Evolutionary conservation across 495 filamentous ascomycete genomes (phyloP).

Genomic region (Lophiotrema nucula): DNA sequence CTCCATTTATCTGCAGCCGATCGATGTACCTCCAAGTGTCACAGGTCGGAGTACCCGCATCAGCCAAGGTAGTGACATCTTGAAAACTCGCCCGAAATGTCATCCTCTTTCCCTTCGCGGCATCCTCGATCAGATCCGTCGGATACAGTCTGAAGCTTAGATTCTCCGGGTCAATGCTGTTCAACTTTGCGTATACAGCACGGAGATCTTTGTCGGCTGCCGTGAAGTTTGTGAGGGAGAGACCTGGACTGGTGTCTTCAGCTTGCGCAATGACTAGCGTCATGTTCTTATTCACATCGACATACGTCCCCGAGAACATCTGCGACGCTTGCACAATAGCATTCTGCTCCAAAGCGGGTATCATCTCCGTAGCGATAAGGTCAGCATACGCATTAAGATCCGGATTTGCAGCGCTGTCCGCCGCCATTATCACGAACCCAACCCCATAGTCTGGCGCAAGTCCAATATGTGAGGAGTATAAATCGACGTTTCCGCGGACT

Average conservation of each 20-base stretch:
- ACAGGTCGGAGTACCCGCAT: constrained; percentile 13
- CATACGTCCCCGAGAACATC: constrained; percentile 3
- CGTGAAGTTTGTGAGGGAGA: neutral
- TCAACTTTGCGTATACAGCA: constrained; percentile 1
- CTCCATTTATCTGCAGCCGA: neutral
- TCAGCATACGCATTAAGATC: constrained; percentile 12
- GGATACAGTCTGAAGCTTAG: constrained; percentile 13
- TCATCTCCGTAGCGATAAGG: neutral
- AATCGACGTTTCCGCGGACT: constrained; percentile 26
- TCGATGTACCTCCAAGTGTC: constrained; percentile 10
- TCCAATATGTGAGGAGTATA: constrained; percentile 26
- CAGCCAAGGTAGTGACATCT: neutral
- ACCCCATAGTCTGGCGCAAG: constrained; percentile 30
- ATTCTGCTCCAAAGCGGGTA: constrained; percentile 6
- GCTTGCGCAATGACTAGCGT: constrained; percentile 5
- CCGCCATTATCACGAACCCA: constrained; percentile 24
- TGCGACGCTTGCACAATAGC: constrained; percentile 2
- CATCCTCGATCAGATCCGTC: neutral
- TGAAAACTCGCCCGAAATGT: constrained; percentile 8
- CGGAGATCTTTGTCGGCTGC: neutral
- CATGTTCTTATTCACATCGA: neutral
- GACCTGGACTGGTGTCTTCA: neutral
- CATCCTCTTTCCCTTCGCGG: neutral
- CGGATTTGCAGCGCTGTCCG: constrained; percentile 22
- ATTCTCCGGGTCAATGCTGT: neutral